These are phyloP conservation scores for Nephromyces sp. DNA, from an alignment of 169 alveolate genomes.

Conservation along the genomic window DNA sequence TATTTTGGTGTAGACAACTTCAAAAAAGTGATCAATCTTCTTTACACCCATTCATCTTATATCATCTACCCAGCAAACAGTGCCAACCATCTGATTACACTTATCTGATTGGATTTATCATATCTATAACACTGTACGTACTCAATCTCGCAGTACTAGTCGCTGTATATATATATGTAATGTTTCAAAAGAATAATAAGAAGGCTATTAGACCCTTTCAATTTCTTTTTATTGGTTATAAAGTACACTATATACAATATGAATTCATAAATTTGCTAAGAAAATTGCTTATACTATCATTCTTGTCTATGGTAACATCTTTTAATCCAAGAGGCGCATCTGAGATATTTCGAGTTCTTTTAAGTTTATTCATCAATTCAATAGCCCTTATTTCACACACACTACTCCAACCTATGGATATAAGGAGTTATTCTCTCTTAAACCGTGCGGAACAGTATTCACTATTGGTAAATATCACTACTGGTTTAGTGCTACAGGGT, in stretches of 20 bases:
- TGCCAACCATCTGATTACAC: constrained; percentile 16
- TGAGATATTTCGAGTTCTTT: constrained; percentile 29
- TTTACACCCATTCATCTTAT: constrained; percentile 5
- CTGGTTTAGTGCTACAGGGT: constrained; percentile 28
- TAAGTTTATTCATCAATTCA: constrained; percentile 18
- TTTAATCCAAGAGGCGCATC: constrained; percentile 22
- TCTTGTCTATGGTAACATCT: constrained; percentile 17
- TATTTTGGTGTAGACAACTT: constrained; percentile 17
- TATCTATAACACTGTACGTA: constrained; percentile 10
- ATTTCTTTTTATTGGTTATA: constrained; percentile 30
- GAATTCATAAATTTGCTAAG: constrained; percentile 24
- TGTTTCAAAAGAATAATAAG: constrained; percentile 11
- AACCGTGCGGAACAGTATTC: constrained; percentile 29
- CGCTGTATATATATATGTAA: constrained; percentile 8
- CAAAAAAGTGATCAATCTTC: constrained; percentile 9
- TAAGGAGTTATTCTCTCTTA: constrained; percentile 29
- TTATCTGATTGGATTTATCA: constrained; percentile 20
- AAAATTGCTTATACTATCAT: constrained; percentile 14
- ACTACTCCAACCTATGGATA: constrained; percentile 30
- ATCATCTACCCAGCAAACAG: constrained; percentile 21
- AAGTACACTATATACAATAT: constrained; percentile 23
- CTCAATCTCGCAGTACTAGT: constrained; percentile 26
- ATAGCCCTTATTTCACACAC: constrained; percentile 18
- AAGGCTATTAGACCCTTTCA: constrained; percentile 20
- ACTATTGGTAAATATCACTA: constrained; percentile 19